phyloP scores from a whole-genome alignment of 306 rosid genomes.

The Vigna angularis region DNA sequence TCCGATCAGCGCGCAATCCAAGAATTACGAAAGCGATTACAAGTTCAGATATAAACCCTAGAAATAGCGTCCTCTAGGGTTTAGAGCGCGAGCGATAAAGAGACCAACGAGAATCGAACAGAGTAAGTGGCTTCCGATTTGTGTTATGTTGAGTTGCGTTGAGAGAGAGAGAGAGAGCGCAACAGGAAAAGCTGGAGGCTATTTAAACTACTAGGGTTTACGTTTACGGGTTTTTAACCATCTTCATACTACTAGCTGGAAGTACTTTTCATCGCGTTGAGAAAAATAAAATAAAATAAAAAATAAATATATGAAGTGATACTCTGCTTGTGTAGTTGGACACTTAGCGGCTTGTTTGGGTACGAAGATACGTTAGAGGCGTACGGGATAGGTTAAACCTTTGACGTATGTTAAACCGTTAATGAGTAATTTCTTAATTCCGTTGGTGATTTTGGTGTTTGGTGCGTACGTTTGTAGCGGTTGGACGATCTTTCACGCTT shows the following conservation, averaged over 20 bases:
- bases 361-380: background rate
- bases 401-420: conserved; percentile 5
- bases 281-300: background rate
- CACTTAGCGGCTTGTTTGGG: conserved; percentile 10
- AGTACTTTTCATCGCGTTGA: conserved; percentile 29
- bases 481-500: conserved; percentile 14
- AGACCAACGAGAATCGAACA: conserved; percentile 45
- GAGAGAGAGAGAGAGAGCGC: conserved; percentile 14
- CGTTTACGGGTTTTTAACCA: conserved; percentile 63
- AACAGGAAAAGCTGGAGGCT: conserved; percentile 40
- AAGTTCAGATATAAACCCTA: conserved; percentile 65
- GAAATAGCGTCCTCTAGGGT: conserved; percentile 49
- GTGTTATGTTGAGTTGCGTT: conserved; percentile 13
- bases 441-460: conserved; percentile 1
- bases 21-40: conserved; percentile 23
- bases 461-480: conserved; percentile 6
- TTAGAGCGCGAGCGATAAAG: conserved; percentile 39
- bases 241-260: background rate
- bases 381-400: background rate
- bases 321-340: background rate
- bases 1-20: background rate
- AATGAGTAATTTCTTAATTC: conserved; percentile 4
- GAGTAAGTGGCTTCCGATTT: conserved; percentile 17
- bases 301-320: background rate
- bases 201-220: conserved; percentile 87